Base-by-base conservation (phyloP, 2,329 filamentous ascomycete species). In the Colletotrichum falcatum region DNA sequence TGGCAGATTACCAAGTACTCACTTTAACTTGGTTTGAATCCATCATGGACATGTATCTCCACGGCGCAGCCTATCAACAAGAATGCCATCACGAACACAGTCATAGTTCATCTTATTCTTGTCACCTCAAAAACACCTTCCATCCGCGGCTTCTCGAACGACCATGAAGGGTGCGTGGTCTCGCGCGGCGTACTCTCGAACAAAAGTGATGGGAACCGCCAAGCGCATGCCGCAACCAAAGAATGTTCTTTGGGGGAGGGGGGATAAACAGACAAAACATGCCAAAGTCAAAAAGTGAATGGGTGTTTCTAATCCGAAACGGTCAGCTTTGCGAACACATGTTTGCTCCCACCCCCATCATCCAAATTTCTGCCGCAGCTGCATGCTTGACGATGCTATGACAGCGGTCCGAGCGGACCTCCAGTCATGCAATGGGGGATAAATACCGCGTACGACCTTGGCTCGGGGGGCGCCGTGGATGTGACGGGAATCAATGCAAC, bases 221-320 rank as follows among this genome's bases (percentile, higher is more conserved):
- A 39, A 61, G 11, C 28, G 8, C 28, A n/a, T n/a, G 20, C n/a
- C 51, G 58, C 51, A 37, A 53, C 67, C 48, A 39, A 67, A 61
- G 23, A 20, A 53, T 70, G n/a, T 51, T 49, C 58, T 35, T 42
- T n/a, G n/a, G n/a, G 51, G 37, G 35, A 35, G 35, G 26, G 28
- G 63, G 58, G n/a, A n/a, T 30, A n/a, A 20, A 30, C 28, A 39
- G 46, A 59, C 11, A 30, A 28, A 28, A 28, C 16, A 35, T 16
- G 23, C 11, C 23, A 51, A 55, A 58, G 51, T 56, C 42, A 18
- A 49, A 58, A 46, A 48, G 16, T 8, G 35, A 9, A 11, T 18
- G 44, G 28, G n/a, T 8, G 67, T 70, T 70, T 70, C 68, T 42
- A 30, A 59, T 68, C 44, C 67, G 68, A 71, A 71, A 71, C 68